Evolutionary conservation across 306 rosid genomes (phyloP), one percentile per base, ranked within the genome.

Genomic region (Vicia faba): DNA sequence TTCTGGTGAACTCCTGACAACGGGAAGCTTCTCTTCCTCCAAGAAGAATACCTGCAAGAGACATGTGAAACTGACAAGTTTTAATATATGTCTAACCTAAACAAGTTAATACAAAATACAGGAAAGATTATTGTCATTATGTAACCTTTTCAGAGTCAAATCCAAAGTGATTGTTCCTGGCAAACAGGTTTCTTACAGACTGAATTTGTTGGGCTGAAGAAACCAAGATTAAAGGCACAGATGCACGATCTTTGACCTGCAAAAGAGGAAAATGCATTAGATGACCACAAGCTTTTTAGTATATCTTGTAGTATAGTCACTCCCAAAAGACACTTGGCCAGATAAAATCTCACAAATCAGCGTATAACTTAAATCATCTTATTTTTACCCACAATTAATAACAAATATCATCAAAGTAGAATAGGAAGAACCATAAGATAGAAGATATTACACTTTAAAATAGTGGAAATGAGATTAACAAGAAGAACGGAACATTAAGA

Each of bases 11-110:
- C 54, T 83, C 84, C 91, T 70, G 45, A 89, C 81, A 71, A 89
- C 88, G 5, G 97, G 98, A 65, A 93, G 90, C 78, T 81, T 89
- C 85, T 87, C 96, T 83, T 93, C 98, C 80, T 82, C 96, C 78
- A 93, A 77, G 75, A 89, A 82, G 87, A 84, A 84, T 72, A 93
- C 84, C 98, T 89, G 72, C 68, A 64, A 69, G 58, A 71, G 61
- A 71, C 46, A 72, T 38, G 28, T 15, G 13, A 11, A 31, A 31
- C 49, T 18, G 29, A 64, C 60, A 61, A 41, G 68, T 66, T 63
- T 65, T 7, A 70, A 35, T 18, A 31, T 44, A 49, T 20, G 25
- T 35, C 8, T 28, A 46, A 31, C 26, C 13, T 28, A 46, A 57
- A n/a, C 46, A 49, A 29, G 45, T 65, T 44, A 75, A 56, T 55